phyloP scores from a whole-genome alignment of 2,329 filamentous ascomycete genomes.

The Mollisiaceae sp. region DNA sequence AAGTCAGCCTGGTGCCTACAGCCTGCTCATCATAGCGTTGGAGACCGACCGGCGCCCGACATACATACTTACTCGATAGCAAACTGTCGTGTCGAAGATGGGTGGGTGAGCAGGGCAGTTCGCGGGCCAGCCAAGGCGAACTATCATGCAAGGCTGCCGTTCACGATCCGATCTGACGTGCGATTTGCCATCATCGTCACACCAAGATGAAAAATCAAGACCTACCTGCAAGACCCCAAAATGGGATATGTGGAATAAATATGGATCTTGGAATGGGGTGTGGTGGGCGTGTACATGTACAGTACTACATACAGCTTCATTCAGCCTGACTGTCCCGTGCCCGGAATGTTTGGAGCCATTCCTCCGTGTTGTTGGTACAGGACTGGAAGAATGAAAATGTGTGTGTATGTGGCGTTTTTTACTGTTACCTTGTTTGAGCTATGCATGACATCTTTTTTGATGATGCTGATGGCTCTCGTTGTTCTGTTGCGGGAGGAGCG shows the following conservation, averaged over 20 bases:
- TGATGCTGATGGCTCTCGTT: too few species aligned
- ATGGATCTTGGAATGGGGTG: too few species aligned
- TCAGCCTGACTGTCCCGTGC: not conserved
- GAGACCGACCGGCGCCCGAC: not conserved
- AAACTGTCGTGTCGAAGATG: not conserved
- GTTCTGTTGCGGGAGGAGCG: not conserved
- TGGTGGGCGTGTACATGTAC: not conserved
- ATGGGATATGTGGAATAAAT: not conserved
- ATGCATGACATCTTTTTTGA: too few species aligned
- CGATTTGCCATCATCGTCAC: not conserved
- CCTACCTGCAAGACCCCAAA: not conserved
- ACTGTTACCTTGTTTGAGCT: too few species aligned
- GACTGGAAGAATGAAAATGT: too few species aligned
- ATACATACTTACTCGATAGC: too few species aligned
- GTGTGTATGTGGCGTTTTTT: too few species aligned
- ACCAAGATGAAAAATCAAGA: not conserved
- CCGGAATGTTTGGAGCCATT: too few species aligned
- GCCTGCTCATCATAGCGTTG: not conserved
- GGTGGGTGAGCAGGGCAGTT: too few species aligned
- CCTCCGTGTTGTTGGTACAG: too few species aligned
- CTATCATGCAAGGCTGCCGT: not conserved
- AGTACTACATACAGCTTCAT: too few species aligned
- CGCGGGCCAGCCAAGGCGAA: not conserved
- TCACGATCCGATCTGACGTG: not conserved
- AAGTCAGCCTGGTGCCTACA: conserved; percentile 4